Conservation (phyloP, 768 basidiomycete species). For the Hericium erinaceus region DNA sequence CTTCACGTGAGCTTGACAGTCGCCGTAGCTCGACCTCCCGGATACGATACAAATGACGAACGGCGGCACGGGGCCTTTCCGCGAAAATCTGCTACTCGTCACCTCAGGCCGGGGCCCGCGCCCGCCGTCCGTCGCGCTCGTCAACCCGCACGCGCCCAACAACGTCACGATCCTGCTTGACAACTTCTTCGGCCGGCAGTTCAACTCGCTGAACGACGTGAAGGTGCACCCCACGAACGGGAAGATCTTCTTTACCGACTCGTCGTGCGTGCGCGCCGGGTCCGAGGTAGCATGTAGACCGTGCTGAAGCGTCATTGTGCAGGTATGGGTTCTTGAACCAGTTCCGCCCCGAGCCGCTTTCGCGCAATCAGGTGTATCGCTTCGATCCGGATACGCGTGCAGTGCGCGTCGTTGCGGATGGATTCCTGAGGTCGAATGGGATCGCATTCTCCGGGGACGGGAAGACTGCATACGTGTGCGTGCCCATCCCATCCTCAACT, state of each 20-base stretch:
- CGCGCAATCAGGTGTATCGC: slow-evolving; percentile 73
- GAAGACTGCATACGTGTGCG: slow-evolving; percentile 54
- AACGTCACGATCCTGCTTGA: slow-evolving; percentile 64
- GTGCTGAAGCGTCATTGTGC: no score
- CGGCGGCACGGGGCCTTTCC: slow-evolving; percentile 56
- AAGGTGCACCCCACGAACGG: slow-evolving; percentile 61
- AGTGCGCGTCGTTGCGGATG: slow-evolving; percentile 67
- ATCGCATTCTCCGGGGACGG: slow-evolving; percentile 65
- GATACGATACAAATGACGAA: slow-evolving; percentile 62
- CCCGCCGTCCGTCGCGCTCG: slow-evolving; percentile 54
- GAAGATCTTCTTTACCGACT: slow-evolving; percentile 70
- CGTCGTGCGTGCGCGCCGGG: slow-evolving; percentile 40
- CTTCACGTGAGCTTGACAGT: slow-evolving; percentile 4
- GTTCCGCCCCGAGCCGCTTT: slow-evolving; percentile 56
- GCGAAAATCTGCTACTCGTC: slow-evolving; percentile 47
- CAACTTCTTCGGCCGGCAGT: slow-evolving; percentile 73
- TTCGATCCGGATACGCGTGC: slow-evolving; percentile 57
- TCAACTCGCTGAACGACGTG: slow-evolving; percentile 75
- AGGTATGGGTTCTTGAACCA: slow-evolving; percentile 58
- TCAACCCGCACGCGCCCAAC: slow-evolving; percentile 55
- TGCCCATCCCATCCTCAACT: slow-evolving; percentile 3
- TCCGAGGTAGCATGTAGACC: no score
- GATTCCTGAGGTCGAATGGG: slow-evolving; percentile 67
- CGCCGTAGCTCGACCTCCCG: slow-evolving; percentile 42
- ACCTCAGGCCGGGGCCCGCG: slow-evolving; percentile 56